Conservation (phyloP, 2,329 filamentous ascomycete species). For the Microcera coccophila region DNA sequence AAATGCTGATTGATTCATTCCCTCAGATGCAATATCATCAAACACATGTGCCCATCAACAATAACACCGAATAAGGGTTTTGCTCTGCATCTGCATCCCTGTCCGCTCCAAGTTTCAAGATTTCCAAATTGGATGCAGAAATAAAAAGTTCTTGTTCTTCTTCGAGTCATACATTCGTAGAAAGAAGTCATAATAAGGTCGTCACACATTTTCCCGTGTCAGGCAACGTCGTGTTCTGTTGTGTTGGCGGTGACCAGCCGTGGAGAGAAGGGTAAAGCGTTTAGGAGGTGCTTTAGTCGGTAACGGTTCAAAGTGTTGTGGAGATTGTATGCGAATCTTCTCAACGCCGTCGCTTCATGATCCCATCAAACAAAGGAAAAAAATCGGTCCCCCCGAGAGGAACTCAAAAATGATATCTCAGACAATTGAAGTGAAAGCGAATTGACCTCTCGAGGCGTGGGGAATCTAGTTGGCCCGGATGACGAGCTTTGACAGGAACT, state of each 20-base stretch:
- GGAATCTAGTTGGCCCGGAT: conserved; percentile 85
- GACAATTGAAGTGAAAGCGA: conserved; percentile 20
- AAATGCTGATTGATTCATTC: conserved; percentile 26
- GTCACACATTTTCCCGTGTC: conserved; percentile 34
- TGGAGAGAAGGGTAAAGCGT: conserved; percentile 29
- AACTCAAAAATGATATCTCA: conserved; percentile 11
- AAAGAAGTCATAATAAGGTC: conserved; percentile 38
- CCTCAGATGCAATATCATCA: conserved; percentile 27
- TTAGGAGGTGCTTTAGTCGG: conserved; percentile 22
- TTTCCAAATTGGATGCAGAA: conserved; percentile 22
- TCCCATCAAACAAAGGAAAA: conserved; percentile 32
- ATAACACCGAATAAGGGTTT: conserved; percentile 19
- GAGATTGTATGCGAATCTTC: conserved; percentile 34
- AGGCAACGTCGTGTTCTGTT: conserved; percentile 28
- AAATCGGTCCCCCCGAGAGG: conserved; percentile 7
- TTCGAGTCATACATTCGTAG: conserved; percentile 43
- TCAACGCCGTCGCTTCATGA: conserved; percentile 45
- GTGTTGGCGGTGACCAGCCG: conserved; percentile 32
- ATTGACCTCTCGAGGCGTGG: conserved; percentile 2
- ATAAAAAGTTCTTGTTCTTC: conserved; percentile 31
- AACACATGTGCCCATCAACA: conserved; percentile 30
- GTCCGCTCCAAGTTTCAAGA: conserved; percentile 6
- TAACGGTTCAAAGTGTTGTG: conserved; percentile 28
- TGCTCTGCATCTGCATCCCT: background rate
- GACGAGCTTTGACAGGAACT: conserved; percentile 93